Evolutionary conservation across 1,284 basidiomycete genomes (phyloP).

Genomic region (Cerioporus squamosus): DNA sequence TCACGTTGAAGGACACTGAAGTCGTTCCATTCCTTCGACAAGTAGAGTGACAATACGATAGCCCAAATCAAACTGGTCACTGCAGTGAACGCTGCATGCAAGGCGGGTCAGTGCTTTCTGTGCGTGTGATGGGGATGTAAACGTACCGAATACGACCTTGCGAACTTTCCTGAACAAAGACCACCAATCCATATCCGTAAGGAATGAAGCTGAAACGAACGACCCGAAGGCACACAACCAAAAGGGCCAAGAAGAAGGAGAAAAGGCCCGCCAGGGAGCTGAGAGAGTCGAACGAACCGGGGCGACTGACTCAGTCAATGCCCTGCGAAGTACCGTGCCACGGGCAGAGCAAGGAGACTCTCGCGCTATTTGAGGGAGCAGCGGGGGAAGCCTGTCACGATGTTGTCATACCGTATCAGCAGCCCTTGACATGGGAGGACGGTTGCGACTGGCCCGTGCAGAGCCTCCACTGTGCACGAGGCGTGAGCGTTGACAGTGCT

Average conservation of each 20-base stretch:
- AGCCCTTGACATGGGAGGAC: conserved; percentile 23
- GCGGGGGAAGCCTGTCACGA: conserved; percentile 14
- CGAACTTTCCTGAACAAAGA: conserved; percentile 35
- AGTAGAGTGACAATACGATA: conserved; percentile 43
- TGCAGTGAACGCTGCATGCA: conserved; percentile 42
- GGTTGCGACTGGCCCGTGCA: conserved; percentile 15
- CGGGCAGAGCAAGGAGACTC: neutral
- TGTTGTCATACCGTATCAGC: conserved; percentile 22
- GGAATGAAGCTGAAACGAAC: conserved; percentile 21
- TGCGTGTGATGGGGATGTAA: neutral
- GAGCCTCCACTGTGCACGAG: conserved; percentile 23
- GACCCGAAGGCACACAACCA: conserved; percentile 4
- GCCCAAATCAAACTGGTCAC: conserved; percentile 44
- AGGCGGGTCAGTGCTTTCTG: neutral
- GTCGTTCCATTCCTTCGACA: conserved; percentile 44
- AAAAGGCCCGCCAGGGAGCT: conserved; percentile 30
- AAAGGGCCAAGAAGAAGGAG: conserved; percentile 11
- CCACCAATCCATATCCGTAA: conserved; percentile 37
- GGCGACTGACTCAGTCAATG: conserved; percentile 38
- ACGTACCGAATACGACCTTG: conserved; percentile 37
- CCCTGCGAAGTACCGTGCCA: conserved; percentile 27
- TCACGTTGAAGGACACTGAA: conserved; percentile 44
- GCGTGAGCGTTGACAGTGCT: conserved; percentile 21
- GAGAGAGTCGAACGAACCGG: conserved; percentile 30
- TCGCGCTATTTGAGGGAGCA: conserved; percentile 19